These are phyloP conservation scores for Penicillium freii DNA, from an alignment of 2,329 filamentous ascomycete species.

Conservation along the genomic window DNA sequence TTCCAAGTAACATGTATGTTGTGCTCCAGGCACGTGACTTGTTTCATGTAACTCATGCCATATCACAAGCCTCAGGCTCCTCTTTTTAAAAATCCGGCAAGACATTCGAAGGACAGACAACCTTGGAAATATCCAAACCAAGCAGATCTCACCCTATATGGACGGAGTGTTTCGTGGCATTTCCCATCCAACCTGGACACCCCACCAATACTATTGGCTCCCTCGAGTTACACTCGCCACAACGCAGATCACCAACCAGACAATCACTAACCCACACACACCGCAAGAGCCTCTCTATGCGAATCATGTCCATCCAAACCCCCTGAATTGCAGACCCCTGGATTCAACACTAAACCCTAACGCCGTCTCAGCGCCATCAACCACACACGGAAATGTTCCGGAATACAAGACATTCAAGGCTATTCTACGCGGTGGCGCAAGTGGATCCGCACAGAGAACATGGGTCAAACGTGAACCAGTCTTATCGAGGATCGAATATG, in stretches of 20 bases:
- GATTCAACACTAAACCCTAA: not conserved
- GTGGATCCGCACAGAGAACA: not conserved
- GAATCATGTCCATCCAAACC: not conserved
- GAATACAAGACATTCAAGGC: not conserved
- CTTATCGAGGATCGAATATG: not conserved
- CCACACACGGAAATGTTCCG: not conserved
- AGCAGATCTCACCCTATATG: not conserved
- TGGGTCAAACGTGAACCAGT: not conserved
- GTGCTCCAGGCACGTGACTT: not conserved
- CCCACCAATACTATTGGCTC: not conserved
- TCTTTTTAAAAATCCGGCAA: not conserved
- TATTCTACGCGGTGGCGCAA: conserved; percentile 6
- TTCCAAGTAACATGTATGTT: not conserved
- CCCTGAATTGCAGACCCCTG: no score
- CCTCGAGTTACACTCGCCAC: conserved; percentile 3
- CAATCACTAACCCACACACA: not conserved
- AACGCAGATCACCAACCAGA: not conserved
- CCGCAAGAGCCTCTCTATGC: not conserved
- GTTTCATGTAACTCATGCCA: not conserved
- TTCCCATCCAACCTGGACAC: not conserved
- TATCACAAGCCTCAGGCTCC: not conserved
- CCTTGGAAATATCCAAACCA: not conserved
- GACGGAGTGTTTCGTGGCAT: not conserved
- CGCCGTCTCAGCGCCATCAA: not conserved
- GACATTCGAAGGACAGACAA: not conserved